These are phyloP conservation scores for Leccinum disarticulatum DNA, from an alignment of 768 basidiomycete genomes.

Conservation along the genomic window DNA sequence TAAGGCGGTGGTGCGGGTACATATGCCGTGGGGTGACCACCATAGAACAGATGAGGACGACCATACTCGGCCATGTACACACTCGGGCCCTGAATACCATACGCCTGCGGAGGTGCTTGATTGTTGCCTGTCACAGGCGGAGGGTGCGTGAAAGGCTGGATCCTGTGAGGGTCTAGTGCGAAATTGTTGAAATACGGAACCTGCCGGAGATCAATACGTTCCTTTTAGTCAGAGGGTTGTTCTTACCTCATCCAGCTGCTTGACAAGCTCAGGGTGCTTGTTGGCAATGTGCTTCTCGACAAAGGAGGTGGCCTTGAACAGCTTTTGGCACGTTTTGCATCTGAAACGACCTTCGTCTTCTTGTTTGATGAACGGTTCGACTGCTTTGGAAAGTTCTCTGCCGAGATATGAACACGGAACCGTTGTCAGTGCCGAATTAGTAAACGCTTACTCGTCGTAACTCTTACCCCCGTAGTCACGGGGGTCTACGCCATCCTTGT, in stretches of 20 bases:
- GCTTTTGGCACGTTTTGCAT: conserved; percentile 94
- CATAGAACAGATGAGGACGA: conserved; percentile 40
- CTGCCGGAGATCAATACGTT: conserved; percentile 41
- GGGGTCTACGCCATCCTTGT: conserved; percentile 78
- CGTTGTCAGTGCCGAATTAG: conserved; percentile 5
- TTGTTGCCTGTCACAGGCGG: conserved; percentile 65
- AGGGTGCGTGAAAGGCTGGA: conserved; percentile 81
- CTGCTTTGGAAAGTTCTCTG: conserved; percentile 80
- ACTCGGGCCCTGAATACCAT: conserved; percentile 66
- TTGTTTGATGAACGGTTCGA: conserved; percentile 83
- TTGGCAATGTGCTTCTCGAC: conserved; percentile 97
- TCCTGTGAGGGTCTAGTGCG: conserved; percentile 91
- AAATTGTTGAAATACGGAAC: conserved; percentile 93
- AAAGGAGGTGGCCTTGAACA: conserved; percentile 96
- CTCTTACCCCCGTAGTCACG: conserved; percentile 87
- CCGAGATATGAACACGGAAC: conserved; percentile 15
- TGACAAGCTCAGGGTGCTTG: conserved; percentile 88
- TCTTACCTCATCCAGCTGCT: conserved; percentile 80
- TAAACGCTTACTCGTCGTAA: conserved; percentile 75
- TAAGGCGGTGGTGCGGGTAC: conserved; percentile 40
- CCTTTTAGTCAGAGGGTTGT: conserved; percentile 7
- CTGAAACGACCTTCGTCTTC: conserved; percentile 97
- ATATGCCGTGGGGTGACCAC: conserved; percentile 36
- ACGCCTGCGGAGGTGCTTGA: conserved; percentile 83
- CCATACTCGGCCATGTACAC: conserved; percentile 51